phyloP scores from a whole-genome alignment of 2,329 filamentous ascomycete species.

The Epichloe amarillans region DNA sequence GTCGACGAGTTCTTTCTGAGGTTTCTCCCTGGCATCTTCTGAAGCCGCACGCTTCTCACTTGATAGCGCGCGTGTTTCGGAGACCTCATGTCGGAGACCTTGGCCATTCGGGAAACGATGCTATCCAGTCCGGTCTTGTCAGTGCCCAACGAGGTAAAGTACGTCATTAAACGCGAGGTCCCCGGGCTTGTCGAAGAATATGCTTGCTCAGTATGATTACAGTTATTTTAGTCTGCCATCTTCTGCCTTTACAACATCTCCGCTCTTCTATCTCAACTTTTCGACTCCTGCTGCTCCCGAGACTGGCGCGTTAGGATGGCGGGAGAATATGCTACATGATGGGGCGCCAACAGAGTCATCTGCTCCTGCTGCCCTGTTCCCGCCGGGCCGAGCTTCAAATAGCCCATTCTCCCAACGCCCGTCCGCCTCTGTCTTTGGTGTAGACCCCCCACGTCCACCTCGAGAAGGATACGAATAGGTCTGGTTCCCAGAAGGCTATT shows the following conservation, averaged over 20 bases:
- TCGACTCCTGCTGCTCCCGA: constrained; percentile 3
- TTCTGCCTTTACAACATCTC: constrained; percentile 6
- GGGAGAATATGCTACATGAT: constrained; percentile 3
- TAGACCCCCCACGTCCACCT: constrained; percentile 43
- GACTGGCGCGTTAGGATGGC: not conserved
- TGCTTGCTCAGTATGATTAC: not conserved
- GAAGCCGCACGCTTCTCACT: not conserved
- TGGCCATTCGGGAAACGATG: constrained; percentile 1
- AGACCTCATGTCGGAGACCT: constrained; percentile 10
- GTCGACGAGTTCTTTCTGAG: not conserved
- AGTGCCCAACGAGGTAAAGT: constrained; percentile 13
- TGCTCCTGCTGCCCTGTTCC: not conserved
- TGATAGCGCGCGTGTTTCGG: not conserved
- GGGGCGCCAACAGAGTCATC: not conserved
- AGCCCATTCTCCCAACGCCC: constrained; percentile 2
- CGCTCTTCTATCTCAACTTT: constrained; percentile 10
- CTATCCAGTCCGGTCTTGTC: not conserved
- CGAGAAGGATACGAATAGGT: constrained; percentile 46
- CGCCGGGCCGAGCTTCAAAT: not conserved
- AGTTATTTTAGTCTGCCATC: constrained; percentile 22
- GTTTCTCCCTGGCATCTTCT: not conserved
- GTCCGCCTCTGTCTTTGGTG: constrained; percentile 12
- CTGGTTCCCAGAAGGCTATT: constrained; percentile 49
- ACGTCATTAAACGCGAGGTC: not conserved
- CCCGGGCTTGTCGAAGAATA: not conserved